A percentile compares a stretch with the other conserved stretches of the same genome.
phyloP scores from a whole-genome alignment of 2,329 filamentous ascomycete species.

The Pseudopyrenochaeta lycopersici region DNA sequence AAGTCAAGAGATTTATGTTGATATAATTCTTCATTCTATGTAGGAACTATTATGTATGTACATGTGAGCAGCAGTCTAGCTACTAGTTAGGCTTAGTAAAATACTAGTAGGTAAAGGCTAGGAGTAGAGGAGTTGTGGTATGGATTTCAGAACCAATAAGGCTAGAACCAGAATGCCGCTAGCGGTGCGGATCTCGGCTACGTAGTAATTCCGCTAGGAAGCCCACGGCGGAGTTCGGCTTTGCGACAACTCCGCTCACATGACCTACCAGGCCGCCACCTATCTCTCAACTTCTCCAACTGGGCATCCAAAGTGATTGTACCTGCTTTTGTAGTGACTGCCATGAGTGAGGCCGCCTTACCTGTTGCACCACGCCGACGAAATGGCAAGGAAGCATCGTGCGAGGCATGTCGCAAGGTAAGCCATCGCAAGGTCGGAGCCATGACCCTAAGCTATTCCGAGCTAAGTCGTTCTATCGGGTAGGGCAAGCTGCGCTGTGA shows the following conservation, averaged over 20 bases:
- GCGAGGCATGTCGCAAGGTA: background rate
- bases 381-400: background rate
- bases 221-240: background rate
- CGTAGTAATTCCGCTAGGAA: background rate
- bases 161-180: too few species aligned
- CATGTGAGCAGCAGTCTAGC: too few species aligned
- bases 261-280: background rate
- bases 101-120: too few species aligned
- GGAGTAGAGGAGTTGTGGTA: too few species aligned
- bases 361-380: background rate
- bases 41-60: too few species aligned
- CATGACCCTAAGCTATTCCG: background rate
- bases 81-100: too few species aligned
- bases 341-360: background rate
- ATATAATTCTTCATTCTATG: too few species aligned
- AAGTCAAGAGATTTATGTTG: too few species aligned
- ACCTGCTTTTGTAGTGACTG: background rate
- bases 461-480: background rate
- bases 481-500: background rate
- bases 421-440: background rate
- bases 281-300: background rate
- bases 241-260: background rate
- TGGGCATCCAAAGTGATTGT: background rate
- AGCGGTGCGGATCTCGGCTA: too few species aligned
- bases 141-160: too few species aligned